Conservation (phyloP, 768 basidiomycete genomes). For the Mycena metata region DNA sequence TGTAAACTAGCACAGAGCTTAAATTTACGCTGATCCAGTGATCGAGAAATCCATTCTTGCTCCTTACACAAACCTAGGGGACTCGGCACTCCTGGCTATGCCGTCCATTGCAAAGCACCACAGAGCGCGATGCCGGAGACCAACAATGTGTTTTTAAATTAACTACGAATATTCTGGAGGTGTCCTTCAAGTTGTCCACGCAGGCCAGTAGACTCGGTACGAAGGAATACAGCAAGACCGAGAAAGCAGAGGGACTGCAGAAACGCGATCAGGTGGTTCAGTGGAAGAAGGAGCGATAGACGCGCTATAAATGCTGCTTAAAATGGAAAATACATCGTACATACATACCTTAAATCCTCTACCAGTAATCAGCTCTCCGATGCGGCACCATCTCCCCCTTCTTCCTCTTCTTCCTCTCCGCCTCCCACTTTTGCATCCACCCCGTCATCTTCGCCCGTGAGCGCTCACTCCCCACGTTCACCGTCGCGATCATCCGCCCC, state of each 20-base stretch:
- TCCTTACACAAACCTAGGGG: not conserved
- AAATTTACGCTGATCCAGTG: conserved; percentile 14
- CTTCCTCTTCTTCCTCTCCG: conserved; percentile 75
- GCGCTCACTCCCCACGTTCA: conserved; percentile 82
- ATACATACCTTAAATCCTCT: conserved; percentile 16
- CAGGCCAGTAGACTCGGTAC: no score
- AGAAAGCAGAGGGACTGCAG: no score
- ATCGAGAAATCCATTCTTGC: conserved; percentile 16
- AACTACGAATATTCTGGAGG: no score
- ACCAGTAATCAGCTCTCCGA: conserved; percentile 66
- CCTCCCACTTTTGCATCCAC: conserved; percentile 93
- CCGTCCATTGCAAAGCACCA: no score
- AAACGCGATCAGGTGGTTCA: no score
- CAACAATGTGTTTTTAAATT: no score
- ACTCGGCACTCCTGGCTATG: no score
- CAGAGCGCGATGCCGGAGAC: no score
- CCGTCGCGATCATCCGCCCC: conserved; percentile 94
- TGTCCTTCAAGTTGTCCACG: no score
- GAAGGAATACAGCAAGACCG: no score
- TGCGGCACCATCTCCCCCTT: conserved; percentile 53
- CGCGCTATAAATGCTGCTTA: no score
- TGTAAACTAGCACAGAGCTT: conserved; percentile 7
- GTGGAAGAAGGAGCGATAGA: no score
- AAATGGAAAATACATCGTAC: not conserved
- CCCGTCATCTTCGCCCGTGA: conserved; percentile 88